A percentile compares a stretch with the other conserved stretches of the same genome.
Conservation (phyloP, 176 grass and related monocot genomes). For the Rhynchospora pubera region DNA sequence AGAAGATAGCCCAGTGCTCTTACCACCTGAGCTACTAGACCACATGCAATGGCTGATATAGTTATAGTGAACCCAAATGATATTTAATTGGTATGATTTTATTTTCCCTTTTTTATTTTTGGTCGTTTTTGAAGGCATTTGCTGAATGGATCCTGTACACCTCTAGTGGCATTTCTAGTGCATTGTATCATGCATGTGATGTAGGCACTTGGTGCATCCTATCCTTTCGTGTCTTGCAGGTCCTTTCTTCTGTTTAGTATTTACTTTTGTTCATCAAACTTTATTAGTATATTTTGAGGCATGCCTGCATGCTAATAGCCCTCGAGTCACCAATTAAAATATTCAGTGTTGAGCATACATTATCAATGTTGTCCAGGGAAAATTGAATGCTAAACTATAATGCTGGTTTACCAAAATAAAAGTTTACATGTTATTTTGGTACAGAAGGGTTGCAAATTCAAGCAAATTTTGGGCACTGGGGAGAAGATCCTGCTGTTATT, state of each 20-base stretch:
- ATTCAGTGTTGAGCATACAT: background rate
- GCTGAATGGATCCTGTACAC: constrained; percentile 96
- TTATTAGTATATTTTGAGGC: background rate
- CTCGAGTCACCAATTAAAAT: background rate
- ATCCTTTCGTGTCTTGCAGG: constrained; percentile 85
- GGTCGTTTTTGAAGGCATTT: constrained; percentile 50
- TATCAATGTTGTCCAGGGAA: background rate
- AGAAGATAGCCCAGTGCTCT: too few species aligned
- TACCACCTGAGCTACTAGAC: too few species aligned
- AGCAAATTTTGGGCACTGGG: background rate
- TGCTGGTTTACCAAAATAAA: background rate
- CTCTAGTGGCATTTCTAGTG: constrained; percentile 90
- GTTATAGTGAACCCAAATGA: background rate
- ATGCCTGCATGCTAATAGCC: background rate
- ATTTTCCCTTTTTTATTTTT: background rate
- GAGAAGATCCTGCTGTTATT: background rate
- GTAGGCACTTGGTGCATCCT: constrained; percentile 90
- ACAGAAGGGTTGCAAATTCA: background rate
- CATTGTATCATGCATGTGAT: constrained; percentile 92
- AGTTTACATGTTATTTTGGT: background rate
- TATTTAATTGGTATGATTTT: constrained; percentile 25
- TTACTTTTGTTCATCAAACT: constrained; percentile 1
- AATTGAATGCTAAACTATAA: background rate
- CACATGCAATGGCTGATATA: background rate
- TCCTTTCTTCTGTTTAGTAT: background rate